Conservation (phyloP, 2,329 filamentous ascomycete genomes). For the Nannizziopsis arthrosporioides region DNA sequence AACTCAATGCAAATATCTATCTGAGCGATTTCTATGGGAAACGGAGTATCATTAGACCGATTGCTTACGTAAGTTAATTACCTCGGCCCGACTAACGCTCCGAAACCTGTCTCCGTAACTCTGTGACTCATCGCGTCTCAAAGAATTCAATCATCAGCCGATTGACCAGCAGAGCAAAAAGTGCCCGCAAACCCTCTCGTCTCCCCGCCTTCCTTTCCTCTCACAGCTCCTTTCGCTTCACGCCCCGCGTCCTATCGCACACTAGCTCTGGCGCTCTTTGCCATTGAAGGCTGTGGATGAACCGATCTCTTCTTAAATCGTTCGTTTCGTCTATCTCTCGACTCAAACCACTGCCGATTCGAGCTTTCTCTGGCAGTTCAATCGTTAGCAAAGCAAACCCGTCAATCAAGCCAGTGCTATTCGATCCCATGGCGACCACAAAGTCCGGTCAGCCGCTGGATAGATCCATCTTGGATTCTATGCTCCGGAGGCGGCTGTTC, state of each 20-base stretch:
- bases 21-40: too few relatives aligned
- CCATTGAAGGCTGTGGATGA: constrained; percentile 25
- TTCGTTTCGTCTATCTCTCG: constrained; percentile 27
- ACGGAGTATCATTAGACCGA: too few relatives aligned
- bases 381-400: constrained; percentile 23
- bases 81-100: too few relatives aligned
- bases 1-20: too few relatives aligned
- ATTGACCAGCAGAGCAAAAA: too few relatives aligned
- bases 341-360: constrained; percentile 22
- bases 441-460: constrained; percentile 85
- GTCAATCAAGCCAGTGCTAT: constrained; percentile 21
- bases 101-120: too few relatives aligned
- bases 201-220: not conserved
- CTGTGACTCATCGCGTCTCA: too few relatives aligned
- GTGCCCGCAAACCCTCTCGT: not conserved
- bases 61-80: too few relatives aligned
- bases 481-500: constrained; percentile 81
- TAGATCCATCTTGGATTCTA: constrained; percentile 64
- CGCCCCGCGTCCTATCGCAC: too few relatives aligned
- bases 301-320: constrained; percentile 28
- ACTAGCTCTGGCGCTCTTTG: not conserved
- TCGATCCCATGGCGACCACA: constrained; percentile 53
- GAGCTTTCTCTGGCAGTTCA: constrained; percentile 32
- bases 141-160: too few relatives aligned
- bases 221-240: not conserved